Evolutionary conservation across 208 protist species (phyloP).

Genomic region (Wallacemonas sp.): DNA sequence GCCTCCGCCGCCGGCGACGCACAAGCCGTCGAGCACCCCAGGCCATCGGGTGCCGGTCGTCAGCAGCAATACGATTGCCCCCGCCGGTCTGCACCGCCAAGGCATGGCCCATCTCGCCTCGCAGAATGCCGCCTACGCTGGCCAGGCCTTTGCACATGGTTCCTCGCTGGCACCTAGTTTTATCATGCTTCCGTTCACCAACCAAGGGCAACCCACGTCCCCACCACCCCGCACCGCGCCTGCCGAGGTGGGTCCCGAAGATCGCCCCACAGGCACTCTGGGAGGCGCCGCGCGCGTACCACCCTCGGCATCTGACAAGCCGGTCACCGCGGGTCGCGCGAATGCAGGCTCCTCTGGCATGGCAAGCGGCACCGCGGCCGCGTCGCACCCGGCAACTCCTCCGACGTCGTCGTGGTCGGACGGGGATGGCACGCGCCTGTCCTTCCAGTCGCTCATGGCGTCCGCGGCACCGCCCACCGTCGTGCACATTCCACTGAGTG

Average conservation of each 20-base stretch:
- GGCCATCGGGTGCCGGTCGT: not conserved
- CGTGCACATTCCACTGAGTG: slow-evolving; percentile 26
- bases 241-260: too few species aligned
- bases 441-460: slow-evolving; percentile 12
- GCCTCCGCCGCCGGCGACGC: not conserved
- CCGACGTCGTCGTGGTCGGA: not conserved
- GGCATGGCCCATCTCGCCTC: not conserved
- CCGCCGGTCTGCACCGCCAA: slow-evolving; percentile 4
- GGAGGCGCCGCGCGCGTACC: too few species aligned
- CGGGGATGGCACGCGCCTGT: slow-evolving; percentile 1
- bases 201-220: too few species aligned
- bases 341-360: not conserved
- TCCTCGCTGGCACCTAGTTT: too few species aligned
- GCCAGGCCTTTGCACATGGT: too few species aligned
- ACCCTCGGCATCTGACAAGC: too few species aligned
- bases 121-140: not conserved
- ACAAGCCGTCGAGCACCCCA: not conserved
- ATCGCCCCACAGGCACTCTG: too few species aligned
- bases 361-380: not conserved
- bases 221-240: too few species aligned
- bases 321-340: too few species aligned
- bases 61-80: slow-evolving; percentile 13
- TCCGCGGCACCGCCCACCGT: slow-evolving; percentile 19
- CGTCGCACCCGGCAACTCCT: not conserved
- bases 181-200: slow-evolving; percentile 3